Evolutionary conservation across 2,329 filamentous ascomycete genomes (phyloP).

Genomic region (Stagonosporopsis cucurbitacearum): DNA sequence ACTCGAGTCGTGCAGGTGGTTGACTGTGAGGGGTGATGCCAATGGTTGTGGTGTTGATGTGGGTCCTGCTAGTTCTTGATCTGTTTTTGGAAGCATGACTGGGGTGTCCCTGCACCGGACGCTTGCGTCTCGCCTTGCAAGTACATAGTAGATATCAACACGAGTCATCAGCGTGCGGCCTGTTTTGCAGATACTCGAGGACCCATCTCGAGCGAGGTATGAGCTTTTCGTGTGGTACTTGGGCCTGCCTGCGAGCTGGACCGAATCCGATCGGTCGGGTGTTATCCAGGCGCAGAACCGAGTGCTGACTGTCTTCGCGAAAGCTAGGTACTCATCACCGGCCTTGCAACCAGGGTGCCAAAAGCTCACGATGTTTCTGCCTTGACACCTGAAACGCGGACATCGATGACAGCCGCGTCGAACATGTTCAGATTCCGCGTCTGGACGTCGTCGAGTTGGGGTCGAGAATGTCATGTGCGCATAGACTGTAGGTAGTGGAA

Average conservation of each 20-base stretch:
- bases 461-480: neutral
- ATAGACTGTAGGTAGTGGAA: too few relatives aligned
- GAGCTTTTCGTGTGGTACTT: neutral
- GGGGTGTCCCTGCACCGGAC: constrained; percentile 1
- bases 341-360: neutral
- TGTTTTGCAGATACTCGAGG: neutral
- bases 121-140: neutral
- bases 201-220: neutral
- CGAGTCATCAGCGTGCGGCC: neutral
- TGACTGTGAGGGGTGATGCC: neutral
- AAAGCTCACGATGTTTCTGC: neutral
- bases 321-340: neutral
- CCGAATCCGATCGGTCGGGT: neutral
- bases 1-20: neutral
- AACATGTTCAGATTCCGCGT: neutral
- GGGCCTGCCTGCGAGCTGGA: neutral
- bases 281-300: neutral
- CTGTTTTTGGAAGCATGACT: constrained; percentile 8
- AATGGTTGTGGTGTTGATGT: neutral
- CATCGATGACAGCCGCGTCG: neutral
- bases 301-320: neutral
- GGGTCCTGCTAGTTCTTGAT: neutral
- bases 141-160: neutral
- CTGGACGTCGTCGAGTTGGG: neutral
- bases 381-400: constrained; percentile 8